Evolutionary conservation across 495 filamentous ascomycete genomes (phyloP), one percentile per base, ranked within the genome.

Genomic region (Bombardia bombarda): DNA sequence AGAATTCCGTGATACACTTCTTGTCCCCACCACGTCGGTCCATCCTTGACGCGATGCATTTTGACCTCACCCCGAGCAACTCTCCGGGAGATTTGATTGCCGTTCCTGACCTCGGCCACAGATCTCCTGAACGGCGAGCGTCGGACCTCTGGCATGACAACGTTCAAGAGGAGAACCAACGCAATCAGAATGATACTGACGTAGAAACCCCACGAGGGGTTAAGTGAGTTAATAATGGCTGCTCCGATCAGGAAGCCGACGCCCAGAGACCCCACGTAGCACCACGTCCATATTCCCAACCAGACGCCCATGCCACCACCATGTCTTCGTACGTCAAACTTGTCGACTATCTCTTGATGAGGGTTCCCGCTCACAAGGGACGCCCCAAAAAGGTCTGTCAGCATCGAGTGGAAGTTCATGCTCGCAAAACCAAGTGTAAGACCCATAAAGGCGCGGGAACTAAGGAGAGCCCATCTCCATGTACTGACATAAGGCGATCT

Each of bases 221-320:
- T 66, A 16, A 77, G 52, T 8, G 37, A 49, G 39, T 78, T 73
- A 49, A 87, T 80, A 51, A 86, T 77, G 23, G 68, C 49, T 21
- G 81, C 79, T 9, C 84, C 85, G 42, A 83, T 64, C 25, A 83
- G 47, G 48, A 86, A 87, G 8, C 85, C 85, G 22, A 84, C 46
- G 3, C 78, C 77, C 32, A 86, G 61, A 22, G 77, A 82, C 7
- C 80, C 81, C 40, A 80, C 80, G 46, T 72, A 81, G 51, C 80
- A 80, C 76, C 80, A 88, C 3, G 79, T 77, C 80, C 83, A 88
- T 21, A 87, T 65, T 3, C 85, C 83, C 26, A 89, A 67, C 84
- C 85, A 89, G 13, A 84, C 59, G 3, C 84, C 84, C 62, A 86
- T 79, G 3, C 84, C 83, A 25, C 83, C 83, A 13, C 84, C 84